Evolutionary conservation across 148 eudicot genomes (phyloP).

Genomic region (Fagopyrum tataricum): DNA sequence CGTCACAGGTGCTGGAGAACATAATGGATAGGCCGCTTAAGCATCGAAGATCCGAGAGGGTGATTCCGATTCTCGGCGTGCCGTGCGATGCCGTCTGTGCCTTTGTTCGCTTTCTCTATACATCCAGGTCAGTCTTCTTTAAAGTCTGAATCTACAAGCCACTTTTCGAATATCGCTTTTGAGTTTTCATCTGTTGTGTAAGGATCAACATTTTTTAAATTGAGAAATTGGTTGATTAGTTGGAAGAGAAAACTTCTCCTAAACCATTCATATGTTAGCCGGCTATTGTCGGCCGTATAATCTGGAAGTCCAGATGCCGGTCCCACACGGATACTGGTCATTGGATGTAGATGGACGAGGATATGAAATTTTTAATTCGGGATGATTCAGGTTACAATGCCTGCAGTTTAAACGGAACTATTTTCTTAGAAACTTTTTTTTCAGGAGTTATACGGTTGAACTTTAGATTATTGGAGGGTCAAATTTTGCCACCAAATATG

Average conservation of each 20-base stretch:
- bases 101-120: conserved; percentile 54
- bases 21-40: conserved; percentile 35
- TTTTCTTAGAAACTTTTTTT: too few relatives aligned
- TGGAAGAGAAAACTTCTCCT: neutral
- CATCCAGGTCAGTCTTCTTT: conserved; percentile 34
- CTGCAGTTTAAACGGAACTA: too few relatives aligned
- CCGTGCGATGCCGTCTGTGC: conserved; percentile 66
- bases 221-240: neutral
- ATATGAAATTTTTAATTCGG: too few relatives aligned
- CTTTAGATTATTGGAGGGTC: neutral
- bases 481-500: neutral
- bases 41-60: conserved; percentile 37
- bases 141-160: neutral
- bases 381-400: too few relatives aligned
- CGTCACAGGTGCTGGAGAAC: conserved; percentile 64
- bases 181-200: neutral
- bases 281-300: neutral
- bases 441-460: too few relatives aligned
- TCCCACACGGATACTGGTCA: conserved; percentile 1
- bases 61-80: conserved; percentile 59
- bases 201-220: neutral
- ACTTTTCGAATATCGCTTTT: neutral
- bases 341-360: too few relatives aligned
- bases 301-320: neutral
- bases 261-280: neutral